Evolutionary conservation across 257 asterid species (phyloP).

Genomic region (Solanum phureja): DNA sequence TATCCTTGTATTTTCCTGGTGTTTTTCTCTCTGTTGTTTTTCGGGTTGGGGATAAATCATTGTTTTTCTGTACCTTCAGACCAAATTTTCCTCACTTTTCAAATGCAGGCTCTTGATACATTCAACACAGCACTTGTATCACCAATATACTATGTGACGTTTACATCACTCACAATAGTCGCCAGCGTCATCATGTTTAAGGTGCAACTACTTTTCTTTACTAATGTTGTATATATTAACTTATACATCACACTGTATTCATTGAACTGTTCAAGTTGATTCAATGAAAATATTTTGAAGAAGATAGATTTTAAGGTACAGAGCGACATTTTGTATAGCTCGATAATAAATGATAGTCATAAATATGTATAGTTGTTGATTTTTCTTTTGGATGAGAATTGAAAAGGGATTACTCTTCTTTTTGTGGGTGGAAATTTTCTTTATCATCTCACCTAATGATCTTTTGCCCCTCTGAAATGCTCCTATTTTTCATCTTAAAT

Average conservation of each 20-base stretch:
- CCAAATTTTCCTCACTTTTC: neutral
- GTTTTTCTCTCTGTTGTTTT: neutral
- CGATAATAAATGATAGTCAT: neutral
- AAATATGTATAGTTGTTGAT: neutral
- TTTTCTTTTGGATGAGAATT: neutral
- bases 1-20: neutral
- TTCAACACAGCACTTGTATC: slow-evolving; percentile 30
- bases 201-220: slow-evolving; percentile 9
- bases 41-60: neutral
- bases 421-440: neutral
- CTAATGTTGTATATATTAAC: neutral
- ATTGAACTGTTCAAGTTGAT: neutral
- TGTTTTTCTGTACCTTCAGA: neutral
- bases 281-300: neutral
- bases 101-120: slow-evolving; percentile 32
- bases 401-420: neutral
- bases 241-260: neutral
- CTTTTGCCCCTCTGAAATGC: neutral
- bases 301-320: neutral
- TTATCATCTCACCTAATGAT: neutral
- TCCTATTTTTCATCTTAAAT: neutral
- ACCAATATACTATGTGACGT: slow-evolving; percentile 30
- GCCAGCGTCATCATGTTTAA: slow-evolving; percentile 36
- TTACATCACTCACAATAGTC: slow-evolving; percentile 25
- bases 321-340: neutral